Conservation (phyloP, 768 basidiomycete genomes). For the Phlebiopsis flavidoalba region DNA sequence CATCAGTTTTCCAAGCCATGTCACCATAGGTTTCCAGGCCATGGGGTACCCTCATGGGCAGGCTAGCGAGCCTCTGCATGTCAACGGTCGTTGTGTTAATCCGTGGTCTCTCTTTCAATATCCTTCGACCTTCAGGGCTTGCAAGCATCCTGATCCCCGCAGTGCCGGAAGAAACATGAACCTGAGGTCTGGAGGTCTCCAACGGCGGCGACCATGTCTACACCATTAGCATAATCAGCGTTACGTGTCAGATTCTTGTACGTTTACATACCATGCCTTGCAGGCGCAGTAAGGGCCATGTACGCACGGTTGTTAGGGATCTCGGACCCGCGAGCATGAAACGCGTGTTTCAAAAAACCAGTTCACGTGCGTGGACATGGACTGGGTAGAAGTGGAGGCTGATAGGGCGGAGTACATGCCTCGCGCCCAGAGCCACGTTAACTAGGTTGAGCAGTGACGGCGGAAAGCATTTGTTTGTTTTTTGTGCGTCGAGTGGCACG, state of each 20-base stretch:
- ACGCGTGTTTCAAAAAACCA: slow-evolving; percentile 77
- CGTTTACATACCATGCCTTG: slow-evolving; percentile 69
- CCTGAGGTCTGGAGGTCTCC: slow-evolving; percentile 93
- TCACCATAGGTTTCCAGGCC: slow-evolving; percentile 82
- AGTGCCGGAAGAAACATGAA: slow-evolving; percentile 66
- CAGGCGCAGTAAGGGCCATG: slow-evolving; percentile 75
- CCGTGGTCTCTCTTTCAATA: slow-evolving; percentile 80
- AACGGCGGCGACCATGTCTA: slow-evolving; percentile 93
- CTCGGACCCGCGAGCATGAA: slow-evolving; percentile 86
- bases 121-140: slow-evolving; percentile 75
- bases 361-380: slow-evolving; percentile 77
- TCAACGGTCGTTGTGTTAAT: slow-evolving; percentile 75
- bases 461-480: background rate
- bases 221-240: background rate
- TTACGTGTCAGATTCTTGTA: background rate
- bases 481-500: background rate
- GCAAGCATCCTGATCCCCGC: slow-evolving; percentile 73
- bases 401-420: background rate
- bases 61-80: slow-evolving; percentile 55
- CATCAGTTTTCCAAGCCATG: slow-evolving; percentile 89
- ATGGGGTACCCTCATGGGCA: slow-evolving; percentile 79
- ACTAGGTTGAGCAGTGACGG: background rate
- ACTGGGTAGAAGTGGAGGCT: slow-evolving; percentile 68
- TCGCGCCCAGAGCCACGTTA: background rate
- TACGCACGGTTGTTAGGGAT: too few relatives aligned